Base-by-base conservation (phyloP, 371 early-diverging fungal species). In the Cladochytrium tenue region DNA sequence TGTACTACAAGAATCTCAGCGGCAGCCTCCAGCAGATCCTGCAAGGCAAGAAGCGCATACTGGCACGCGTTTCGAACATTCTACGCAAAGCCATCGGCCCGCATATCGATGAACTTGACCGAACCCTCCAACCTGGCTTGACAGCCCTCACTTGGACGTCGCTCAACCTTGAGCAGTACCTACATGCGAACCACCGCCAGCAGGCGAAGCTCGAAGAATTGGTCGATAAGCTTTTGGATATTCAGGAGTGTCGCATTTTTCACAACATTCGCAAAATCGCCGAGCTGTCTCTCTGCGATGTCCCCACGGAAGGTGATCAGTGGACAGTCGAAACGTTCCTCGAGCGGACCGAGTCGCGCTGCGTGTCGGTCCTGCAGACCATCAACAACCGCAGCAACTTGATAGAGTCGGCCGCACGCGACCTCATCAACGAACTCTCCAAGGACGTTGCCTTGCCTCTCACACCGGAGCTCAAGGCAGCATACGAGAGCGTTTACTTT, bases 301-400 rank as follows among this genome's bases (percentile, higher is more conserved):
- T 84, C 0, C 87, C 87, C 0, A 59, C 60, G 27, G 87, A 87
- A 32, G 57, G 25, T 26, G 84, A 87, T 69, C 87, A 87, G 65
- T 85, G 87, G 87, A 78, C 84, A 0, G 76, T 85, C 34, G 87
- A 87, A 20, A 64, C 60, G n/a, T 87, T 87, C 58, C 53, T 82
- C 20, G 83, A 85, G 53, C 63, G 68, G 57, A 85, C 84, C 1
- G 87, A 87, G 60, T 69, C 68, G 32, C 66, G 83, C 15, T 82
- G 86, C 70, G 25, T 67, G 1, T 62, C 64, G 7, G 80, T 85
- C n/a, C 52, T 81, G 10, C 69, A 69, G 30, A 58, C 63, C 13
- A 85, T 87, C 69, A 80, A 70, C 69, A 82, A 79, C 58, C 67
- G 84, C 15, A 80, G 80, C 66, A 84, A 82, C 64, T 64, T 85